Evolutionary conservation across 1,284 basidiomycete genomes (phyloP).

Genomic region (Rhodotorula sp.): DNA sequence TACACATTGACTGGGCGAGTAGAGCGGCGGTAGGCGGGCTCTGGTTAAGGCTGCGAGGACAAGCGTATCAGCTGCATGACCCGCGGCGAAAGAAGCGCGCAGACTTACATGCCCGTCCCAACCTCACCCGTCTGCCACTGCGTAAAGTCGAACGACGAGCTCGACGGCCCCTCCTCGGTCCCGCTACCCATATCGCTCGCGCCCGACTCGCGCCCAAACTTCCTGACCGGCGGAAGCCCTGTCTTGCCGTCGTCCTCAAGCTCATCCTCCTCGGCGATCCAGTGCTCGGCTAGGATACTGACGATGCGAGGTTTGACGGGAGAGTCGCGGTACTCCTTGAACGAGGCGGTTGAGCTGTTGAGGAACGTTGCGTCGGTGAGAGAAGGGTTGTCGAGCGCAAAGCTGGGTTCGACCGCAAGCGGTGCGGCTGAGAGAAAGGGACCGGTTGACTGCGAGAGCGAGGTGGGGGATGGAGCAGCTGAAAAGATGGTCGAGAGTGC

Average conservation of each 20-base stretch:
- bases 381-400: background rate
- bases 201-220: background rate
- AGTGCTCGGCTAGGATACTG: constrained; percentile 1
- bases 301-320: constrained; percentile 11
- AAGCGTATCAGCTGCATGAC: background rate
- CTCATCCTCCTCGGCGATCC: background rate
- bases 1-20: constrained; percentile 14
- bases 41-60: constrained; percentile 19
- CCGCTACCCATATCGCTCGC: background rate
- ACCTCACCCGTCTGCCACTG: constrained; percentile 1
- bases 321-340: constrained; percentile 18
- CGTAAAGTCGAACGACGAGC: background rate
- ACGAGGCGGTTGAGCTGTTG: constrained; percentile 8
- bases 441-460: background rate
- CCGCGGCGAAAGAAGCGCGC: background rate
- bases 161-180: background rate
- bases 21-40: constrained; percentile 12
- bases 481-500: background rate
- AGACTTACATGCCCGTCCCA: constrained; percentile 18
- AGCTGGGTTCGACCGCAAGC: background rate
- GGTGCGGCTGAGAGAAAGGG: background rate
- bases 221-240: background rate
- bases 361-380: background rate
- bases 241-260: background rate
- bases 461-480: background rate